phyloP scores from a whole-genome alignment of 768 basidiomycete genomes.

The Boletales sp. region DNA sequence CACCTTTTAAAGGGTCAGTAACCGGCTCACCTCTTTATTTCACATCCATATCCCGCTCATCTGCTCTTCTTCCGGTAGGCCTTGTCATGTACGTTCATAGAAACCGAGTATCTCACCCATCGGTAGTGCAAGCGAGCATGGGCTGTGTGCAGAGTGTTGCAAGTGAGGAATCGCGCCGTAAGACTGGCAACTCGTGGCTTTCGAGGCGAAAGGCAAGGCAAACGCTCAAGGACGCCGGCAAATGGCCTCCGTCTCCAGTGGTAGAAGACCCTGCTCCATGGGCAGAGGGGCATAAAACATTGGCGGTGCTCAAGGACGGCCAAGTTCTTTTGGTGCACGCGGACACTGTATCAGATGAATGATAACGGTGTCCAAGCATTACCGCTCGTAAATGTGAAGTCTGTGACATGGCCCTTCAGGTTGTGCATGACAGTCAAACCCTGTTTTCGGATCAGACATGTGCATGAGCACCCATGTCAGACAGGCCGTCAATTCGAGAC shows the following conservation, averaged over 20 bases:
- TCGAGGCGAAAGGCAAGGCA: slow-evolving; percentile 1
- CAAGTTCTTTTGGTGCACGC: slow-evolving; percentile 9
- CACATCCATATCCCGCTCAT: no score
- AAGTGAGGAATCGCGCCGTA: background rate
- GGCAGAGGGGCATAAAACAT: slow-evolving; percentile 25
- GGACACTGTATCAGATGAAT: background rate
- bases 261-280: slow-evolving; percentile 24
- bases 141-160: slow-evolving; percentile 14
- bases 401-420: no score
- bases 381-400: background rate
- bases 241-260: slow-evolving; percentile 2
- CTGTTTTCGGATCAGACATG: no score
- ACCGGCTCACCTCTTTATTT: no score
- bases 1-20: no score
- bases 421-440: no score
- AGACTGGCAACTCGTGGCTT: background rate
- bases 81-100: background rate
- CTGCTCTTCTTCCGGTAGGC: background rate
- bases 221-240: background rate
- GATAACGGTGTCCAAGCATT: background rate
- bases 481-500: no score
- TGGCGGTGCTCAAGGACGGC: slow-evolving; percentile 28
- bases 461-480: no score
- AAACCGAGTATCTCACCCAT: background rate
- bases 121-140: background rate